A percentile compares a stretch with the other conserved stretches of the same genome.
These are phyloP conservation scores for Tolypocladium nubicola DNA, from an alignment of 2,329 filamentous ascomycete species.

Conservation along the genomic window DNA sequence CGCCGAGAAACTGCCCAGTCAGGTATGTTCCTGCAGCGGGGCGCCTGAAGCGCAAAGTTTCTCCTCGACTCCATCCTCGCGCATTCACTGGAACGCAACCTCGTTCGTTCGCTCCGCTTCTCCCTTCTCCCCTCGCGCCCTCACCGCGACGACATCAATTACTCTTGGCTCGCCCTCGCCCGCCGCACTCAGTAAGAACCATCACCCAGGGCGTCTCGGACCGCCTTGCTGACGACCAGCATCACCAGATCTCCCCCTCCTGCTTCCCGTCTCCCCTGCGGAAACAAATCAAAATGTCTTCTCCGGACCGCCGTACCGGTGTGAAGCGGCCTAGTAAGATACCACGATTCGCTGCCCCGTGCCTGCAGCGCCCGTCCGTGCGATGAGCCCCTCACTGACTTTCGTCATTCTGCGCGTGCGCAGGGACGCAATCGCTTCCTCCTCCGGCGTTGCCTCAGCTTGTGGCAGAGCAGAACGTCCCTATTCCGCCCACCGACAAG, in stretches of 20 bases:
- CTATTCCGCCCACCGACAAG: conserved; percentile 79
- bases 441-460: conserved; percentile 84
- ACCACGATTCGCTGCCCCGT: not conserved
- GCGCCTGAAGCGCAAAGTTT: not conserved
- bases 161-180: not conserved
- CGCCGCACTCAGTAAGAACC: not conserved
- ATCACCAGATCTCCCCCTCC: not conserved
- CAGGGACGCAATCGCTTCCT: conserved; percentile 89
- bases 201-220: not conserved
- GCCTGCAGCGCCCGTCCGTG: not conserved
- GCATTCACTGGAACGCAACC: not conserved
- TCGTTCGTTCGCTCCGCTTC: not conserved
- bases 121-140: not conserved
- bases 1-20: not conserved
- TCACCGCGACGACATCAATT: not conserved
- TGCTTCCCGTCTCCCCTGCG: not conserved
- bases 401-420: not conserved
- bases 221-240: not conserved
- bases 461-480: conserved; percentile 81
- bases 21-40: not conserved
- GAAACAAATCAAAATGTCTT: conserved; percentile 21
- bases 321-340: conserved; percentile 33
- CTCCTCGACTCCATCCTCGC: not conserved
- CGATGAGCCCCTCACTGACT: not conserved
- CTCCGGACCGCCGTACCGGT: conserved; percentile 28